Base-by-base conservation (phyloP, 1,284 basidiomycete species). In the Leccinum colubrinum region DNA sequence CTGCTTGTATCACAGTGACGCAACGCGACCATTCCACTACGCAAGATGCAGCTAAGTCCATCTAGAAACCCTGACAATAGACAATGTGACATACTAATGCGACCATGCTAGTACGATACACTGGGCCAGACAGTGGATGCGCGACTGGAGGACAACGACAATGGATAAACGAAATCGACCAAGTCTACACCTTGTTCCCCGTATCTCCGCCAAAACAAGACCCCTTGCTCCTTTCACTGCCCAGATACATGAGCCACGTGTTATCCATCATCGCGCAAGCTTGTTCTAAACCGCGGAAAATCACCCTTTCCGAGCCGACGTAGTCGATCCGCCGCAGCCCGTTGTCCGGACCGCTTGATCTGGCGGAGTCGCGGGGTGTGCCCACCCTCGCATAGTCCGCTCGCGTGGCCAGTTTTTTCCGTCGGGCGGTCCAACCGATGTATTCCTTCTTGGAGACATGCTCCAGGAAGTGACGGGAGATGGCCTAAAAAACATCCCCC, bases 211-310 rank as follows among this genome's bases (percentile, higher is more conserved):
- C 39, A 17, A 56, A 27, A 43, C 25, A 56, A 15, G n/a, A 7
- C 25, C 2, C 15, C n/a, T 14, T 27, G n/a, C 55, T 41, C 25
- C 39, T 43, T 25, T 43, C 55, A 27, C 39, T 56, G 14, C 59
- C 59, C 7, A 61, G 9, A 35, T 53, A 82, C 67, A 87, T 72
- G 62, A 84, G 75, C 81, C 84, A 86, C 7, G 53, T 61, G 1
- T 81, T 83, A 33, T 80, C 77, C 25, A 77, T 76, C 59, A 81
- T 77, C 27, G 79, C 77, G 59, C 80, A 46, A 1, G 82, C 81
- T 48, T 55, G 62, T 65, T 81, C 81, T 22, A 87, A 71, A 14
- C 86, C 86, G 58, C 83, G 74, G 68, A 87, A 87, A 67, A 77
- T 79, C 50, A 77, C 70, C 58, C 79, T 74, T 30, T 80, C 80